Evolutionary conservation across 2,329 filamentous ascomycete species (phyloP).

Genomic region (Fusarium stilboides): DNA sequence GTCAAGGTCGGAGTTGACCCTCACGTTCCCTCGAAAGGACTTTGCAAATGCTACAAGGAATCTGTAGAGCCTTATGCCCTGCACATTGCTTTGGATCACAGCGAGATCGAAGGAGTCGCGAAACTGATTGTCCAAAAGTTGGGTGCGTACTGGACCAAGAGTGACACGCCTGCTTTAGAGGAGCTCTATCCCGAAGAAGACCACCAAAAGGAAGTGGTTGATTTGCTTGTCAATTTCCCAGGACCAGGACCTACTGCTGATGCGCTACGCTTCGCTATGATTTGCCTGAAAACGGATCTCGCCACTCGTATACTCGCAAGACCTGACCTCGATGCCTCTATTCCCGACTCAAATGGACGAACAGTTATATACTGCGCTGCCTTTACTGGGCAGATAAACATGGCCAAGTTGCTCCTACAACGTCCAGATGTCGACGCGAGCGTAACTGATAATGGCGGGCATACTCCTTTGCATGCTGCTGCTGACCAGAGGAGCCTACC

Average conservation of each 20-base stretch:
- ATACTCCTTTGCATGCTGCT: slow-evolving; percentile 5
- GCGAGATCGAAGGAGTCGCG: slow-evolving; percentile 3
- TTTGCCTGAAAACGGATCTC: background rate
- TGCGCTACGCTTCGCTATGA: slow-evolving; percentile 10
- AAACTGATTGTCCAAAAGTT: slow-evolving; percentile 19
- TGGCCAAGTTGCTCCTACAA: background rate
- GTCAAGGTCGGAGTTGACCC: slow-evolving; percentile 15
- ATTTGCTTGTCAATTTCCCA: slow-evolving; percentile 12
- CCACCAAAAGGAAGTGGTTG: background rate
- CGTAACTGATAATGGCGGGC: background rate
- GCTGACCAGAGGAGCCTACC: slow-evolving; percentile 1
- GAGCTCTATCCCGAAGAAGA: slow-evolving; percentile 5
- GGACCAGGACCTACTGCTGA: slow-evolving; percentile 4
- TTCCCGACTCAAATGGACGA: background rate
- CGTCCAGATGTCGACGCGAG: slow-evolving; percentile 6
- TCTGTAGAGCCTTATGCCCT: slow-evolving; percentile 13
- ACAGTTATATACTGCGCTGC: slow-evolving; percentile 16
- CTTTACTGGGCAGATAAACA: background rate
- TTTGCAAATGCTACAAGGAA: slow-evolving; percentile 5
- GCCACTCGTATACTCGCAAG: slow-evolving; percentile 16
- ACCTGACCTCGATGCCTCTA: slow-evolving; percentile 13
- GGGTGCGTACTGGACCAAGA: slow-evolving; percentile 20
- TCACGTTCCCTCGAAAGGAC: slow-evolving; percentile 9
- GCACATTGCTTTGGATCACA: slow-evolving; percentile 21
- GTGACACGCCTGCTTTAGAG: background rate